These are phyloP conservation scores for Cercospora citrullina DNA, from an alignment of 2,329 filamentous ascomycete genomes.

Conservation along the genomic window DNA sequence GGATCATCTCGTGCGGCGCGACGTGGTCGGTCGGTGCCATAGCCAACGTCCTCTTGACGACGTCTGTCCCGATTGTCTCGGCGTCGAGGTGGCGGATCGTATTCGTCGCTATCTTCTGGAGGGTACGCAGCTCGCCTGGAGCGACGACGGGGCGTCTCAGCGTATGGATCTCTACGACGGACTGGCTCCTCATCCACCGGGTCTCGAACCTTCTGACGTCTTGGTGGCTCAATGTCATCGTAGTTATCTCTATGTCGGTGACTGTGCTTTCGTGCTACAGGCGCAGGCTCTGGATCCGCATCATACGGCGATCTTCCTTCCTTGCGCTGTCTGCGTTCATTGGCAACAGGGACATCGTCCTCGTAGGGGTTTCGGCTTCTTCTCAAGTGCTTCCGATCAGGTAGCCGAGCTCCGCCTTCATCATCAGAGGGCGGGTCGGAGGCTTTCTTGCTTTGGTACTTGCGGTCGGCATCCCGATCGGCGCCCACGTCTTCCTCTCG, in stretches of 20 bases:
- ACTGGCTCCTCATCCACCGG: slow-evolving; percentile 21
- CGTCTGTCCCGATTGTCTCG: slow-evolving; percentile 22
- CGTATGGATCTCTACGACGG: slow-evolving; percentile 25
- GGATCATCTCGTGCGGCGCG: slow-evolving; percentile 30
- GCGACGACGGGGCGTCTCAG: slow-evolving; percentile 22
- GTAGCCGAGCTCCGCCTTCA: neutral
- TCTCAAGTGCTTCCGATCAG: neutral
- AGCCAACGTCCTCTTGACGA: slow-evolving; percentile 32
- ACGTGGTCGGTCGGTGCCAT: slow-evolving; percentile 33
- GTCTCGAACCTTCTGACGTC: slow-evolving; percentile 19
- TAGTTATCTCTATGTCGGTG: slow-evolving; percentile 14
- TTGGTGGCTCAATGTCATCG: slow-evolving; percentile 20
- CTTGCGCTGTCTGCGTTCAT: slow-evolving; percentile 16
- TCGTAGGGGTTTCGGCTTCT: slow-evolving; percentile 7
- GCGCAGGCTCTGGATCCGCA: slow-evolving; percentile 13
- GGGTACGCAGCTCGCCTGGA: slow-evolving; percentile 17
- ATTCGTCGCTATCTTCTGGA: slow-evolving; percentile 26
- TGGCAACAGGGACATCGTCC: slow-evolving; percentile 9
- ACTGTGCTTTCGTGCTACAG: slow-evolving; percentile 16
- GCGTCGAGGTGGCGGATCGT: slow-evolving; percentile 23
- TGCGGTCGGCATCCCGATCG: neutral
- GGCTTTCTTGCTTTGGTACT: slow-evolving; percentile 5
- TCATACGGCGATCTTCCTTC: slow-evolving; percentile 20
- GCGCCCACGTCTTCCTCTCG: neutral
- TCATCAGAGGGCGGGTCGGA: neutral